phyloP scores from a whole-genome alignment of 257 asterid species.

The Ajuga chamaepitys region DNA sequence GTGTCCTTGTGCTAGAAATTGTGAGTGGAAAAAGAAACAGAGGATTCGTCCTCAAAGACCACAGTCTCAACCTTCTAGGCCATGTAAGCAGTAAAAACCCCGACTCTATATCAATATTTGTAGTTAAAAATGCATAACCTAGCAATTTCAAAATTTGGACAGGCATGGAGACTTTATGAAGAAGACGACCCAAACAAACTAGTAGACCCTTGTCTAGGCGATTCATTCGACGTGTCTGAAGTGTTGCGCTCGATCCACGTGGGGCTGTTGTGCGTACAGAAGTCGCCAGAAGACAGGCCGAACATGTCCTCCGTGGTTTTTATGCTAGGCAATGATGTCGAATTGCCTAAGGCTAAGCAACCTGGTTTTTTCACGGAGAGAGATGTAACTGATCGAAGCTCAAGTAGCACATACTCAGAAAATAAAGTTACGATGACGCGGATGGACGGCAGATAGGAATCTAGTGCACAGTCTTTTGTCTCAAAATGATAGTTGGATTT shows the following conservation, averaged over 20 bases:
- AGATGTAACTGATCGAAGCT: background rate
- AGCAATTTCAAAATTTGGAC: background rate
- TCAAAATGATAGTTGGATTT: no score
- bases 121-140: background rate
- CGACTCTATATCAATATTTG: background rate
- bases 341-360: background rate
- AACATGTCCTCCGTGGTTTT: background rate
- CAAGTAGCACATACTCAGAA: background rate
- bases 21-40: conserved; percentile 15
- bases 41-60: conserved; percentile 5
- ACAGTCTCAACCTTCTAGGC: conserved; percentile 9
- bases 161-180: background rate
- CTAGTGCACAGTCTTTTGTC: no score
- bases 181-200: background rate
- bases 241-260: background rate
- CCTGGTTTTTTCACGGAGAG: background rate
- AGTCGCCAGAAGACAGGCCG: no score
- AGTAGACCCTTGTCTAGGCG: background rate
- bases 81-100: background rate
- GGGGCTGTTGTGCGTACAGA: no score
- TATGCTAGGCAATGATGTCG: background rate
- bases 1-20: conserved; percentile 7
- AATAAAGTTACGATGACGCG: background rate
- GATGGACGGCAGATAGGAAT: background rate
- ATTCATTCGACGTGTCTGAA: background rate